These are phyloP conservation scores for Ustilago loliicola DNA, from an alignment of 1,284 basidiomycete genomes.

Conservation along the genomic window DNA sequence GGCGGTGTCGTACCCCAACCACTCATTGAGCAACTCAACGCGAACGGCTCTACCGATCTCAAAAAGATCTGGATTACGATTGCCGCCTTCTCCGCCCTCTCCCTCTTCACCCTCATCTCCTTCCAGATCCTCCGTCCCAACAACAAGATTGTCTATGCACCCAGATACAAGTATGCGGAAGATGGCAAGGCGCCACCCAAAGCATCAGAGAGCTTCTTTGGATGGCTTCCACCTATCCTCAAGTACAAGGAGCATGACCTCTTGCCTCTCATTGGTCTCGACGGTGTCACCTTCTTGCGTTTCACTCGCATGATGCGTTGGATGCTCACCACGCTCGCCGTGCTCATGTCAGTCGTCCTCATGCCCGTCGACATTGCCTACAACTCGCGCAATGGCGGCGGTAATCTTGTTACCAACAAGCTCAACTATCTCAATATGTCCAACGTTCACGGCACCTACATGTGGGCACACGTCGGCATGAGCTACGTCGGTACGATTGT, in stretches of 20 bases:
- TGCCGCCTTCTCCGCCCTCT: slow-evolving; percentile 52
- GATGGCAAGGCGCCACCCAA: slow-evolving; percentile 82
- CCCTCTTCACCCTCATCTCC: slow-evolving; percentile 54
- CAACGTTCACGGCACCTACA: slow-evolving; percentile 58
- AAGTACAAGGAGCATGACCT: slow-evolving; percentile 87
- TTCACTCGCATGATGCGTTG: slow-evolving; percentile 86
- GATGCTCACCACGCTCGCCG: slow-evolving; percentile 57
- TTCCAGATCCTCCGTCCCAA: slow-evolving; percentile 66
- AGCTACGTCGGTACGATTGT: slow-evolving; percentile 65
- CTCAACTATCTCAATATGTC: slow-evolving; percentile 63
- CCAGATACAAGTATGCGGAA: slow-evolving; percentile 84
- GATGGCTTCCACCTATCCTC: slow-evolving; percentile 85
- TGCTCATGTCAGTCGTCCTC: slow-evolving; percentile 80
- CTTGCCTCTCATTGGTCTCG: slow-evolving; percentile 87
- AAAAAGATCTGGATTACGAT: slow-evolving; percentile 53
- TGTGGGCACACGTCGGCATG: slow-evolving; percentile 69
- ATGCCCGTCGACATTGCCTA: slow-evolving; percentile 79
- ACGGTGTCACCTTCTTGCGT: slow-evolving; percentile 91
- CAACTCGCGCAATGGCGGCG: slow-evolving; percentile 47
- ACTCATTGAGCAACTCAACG: slow-evolving; percentile 50
- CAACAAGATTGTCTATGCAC: slow-evolving; percentile 82
- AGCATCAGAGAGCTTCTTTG: slow-evolving; percentile 76
- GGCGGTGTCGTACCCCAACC: slow-evolving; percentile 26
- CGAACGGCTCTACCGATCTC: slow-evolving; percentile 41
- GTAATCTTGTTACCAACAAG: slow-evolving; percentile 40